Conservation (phyloP, 305 asterid species). For the Vinca major region DNA sequence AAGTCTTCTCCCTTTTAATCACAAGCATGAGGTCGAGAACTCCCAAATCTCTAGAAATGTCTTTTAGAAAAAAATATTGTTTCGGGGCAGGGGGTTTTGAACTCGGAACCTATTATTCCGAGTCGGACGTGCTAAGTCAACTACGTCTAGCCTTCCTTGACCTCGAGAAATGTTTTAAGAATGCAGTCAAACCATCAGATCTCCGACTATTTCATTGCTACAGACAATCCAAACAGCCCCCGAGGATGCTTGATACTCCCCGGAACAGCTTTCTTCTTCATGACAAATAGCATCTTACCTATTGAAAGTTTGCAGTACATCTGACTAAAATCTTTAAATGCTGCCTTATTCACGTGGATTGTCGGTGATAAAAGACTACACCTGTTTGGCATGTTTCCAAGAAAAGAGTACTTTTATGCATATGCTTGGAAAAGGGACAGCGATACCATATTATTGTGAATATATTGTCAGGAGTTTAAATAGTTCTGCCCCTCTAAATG, state of each 20-base stretch:
- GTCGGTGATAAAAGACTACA: not conserved
- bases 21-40: not conserved
- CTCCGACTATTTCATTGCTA: not conserved
- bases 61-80: too few species aligned
- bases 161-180: not conserved
- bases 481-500: not conserved
- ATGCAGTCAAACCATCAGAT: not conserved
- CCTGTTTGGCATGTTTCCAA: not conserved
- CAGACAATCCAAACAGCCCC: not conserved
- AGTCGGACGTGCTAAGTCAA: too few species aligned
- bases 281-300: not conserved
- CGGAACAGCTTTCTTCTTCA: not conserved
- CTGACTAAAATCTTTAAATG: not conserved
- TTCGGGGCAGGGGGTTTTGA: too few species aligned
- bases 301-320: not conserved
- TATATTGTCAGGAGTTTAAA: not conserved
- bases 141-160: too few species aligned
- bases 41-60: not conserved
- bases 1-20: not conserved
- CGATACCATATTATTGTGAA: not conserved
- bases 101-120: too few species aligned
- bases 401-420: not conserved
- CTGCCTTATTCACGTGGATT: not conserved
- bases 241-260: not conserved
- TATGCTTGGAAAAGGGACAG: not conserved